Percentiles rank a stretch among this genome's conserved stretches.
These are phyloP conservation scores for Vitis hybrid DNA, from an alignment of 177 flowering plant species.

Conservation along the genomic window DNA sequence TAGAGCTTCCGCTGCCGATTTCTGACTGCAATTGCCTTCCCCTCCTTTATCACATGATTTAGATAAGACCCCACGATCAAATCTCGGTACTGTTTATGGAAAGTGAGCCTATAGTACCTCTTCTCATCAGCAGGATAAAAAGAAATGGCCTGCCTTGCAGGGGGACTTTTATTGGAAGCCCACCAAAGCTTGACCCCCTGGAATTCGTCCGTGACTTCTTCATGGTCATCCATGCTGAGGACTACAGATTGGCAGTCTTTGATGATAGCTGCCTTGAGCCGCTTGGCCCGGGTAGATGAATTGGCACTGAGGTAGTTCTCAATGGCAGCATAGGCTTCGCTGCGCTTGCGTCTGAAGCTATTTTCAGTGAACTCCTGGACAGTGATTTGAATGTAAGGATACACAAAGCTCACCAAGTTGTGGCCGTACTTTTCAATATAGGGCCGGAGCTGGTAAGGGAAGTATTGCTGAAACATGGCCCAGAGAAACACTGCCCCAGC, in stretches of 20 bases:
- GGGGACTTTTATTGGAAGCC: background rate
- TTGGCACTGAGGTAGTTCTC: slow-evolving; percentile 28
- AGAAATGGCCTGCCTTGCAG: no score
- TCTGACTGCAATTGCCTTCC: no score
- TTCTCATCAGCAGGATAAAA: no score
- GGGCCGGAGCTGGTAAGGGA: slow-evolving; percentile 15
- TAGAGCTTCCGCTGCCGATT: no score
- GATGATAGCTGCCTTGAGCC: slow-evolving; percentile 27
- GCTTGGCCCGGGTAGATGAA: slow-evolving; percentile 20
- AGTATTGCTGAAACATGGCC: slow-evolving; percentile 22
- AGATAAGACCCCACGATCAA: no score
- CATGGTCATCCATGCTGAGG: slow-evolving; percentile 39
- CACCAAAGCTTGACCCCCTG: slow-evolving; percentile 33
- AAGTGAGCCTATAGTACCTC: no score
- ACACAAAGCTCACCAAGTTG: slow-evolving; percentile 7
- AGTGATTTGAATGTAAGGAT: slow-evolving; percentile 32
- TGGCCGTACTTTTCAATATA: background rate
- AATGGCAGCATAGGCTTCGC: slow-evolving; percentile 30
- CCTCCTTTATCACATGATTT: no score
- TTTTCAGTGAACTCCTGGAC: slow-evolving; percentile 28
- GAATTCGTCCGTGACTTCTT: slow-evolving; percentile 31
- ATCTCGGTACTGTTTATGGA: no score
- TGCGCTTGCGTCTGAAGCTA: slow-evolving; percentile 11
- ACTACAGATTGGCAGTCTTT: slow-evolving; percentile 18
- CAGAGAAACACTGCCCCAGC: slow-evolving; percentile 14